These are phyloP conservation scores for Cryptococcus sp. DNA, from an alignment of 1,284 basidiomycete species.

Conservation along the genomic window DNA sequence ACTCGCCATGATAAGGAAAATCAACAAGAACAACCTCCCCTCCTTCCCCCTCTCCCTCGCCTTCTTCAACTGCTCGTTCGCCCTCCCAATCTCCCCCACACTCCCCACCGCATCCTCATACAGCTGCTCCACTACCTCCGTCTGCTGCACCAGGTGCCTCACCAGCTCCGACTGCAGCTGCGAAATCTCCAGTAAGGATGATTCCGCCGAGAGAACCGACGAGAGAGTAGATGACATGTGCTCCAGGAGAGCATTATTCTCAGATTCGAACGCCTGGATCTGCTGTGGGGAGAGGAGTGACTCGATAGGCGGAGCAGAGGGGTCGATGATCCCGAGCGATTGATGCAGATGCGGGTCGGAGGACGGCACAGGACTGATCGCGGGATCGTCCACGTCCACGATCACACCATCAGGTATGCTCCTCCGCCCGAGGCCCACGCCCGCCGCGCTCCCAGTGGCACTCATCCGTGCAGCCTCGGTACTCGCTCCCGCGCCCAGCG, in stretches of 20 bases:
- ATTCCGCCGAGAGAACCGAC: constrained; percentile 54
- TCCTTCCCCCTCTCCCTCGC: constrained; percentile 55
- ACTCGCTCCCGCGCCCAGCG: constrained; percentile 40
- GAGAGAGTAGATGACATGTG: constrained; percentile 54
- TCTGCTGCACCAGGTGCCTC: constrained; percentile 55
- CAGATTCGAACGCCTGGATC: constrained; percentile 56
- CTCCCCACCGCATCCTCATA: constrained; percentile 56
- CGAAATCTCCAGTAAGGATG: constrained; percentile 55
- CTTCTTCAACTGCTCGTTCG: constrained; percentile 56
- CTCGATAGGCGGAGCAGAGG: constrained; percentile 39
- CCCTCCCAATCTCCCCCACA: constrained; percentile 53
- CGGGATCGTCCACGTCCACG: constrained; percentile 13
- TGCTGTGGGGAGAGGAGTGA: constrained; percentile 48
- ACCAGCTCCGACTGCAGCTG: constrained; percentile 57
- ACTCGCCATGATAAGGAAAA: constrained; percentile 56
- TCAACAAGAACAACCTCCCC: constrained; percentile 53
- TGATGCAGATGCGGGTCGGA: constrained; percentile 1
- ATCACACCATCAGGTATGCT: constrained; percentile 15
- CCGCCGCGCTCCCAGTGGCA: background rate
- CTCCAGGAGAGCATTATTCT: constrained; percentile 54
- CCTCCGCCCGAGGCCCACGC: background rate
- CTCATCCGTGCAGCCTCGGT: constrained; percentile 27
- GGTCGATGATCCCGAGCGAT: constrained; percentile 20
- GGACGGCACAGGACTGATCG: background rate
- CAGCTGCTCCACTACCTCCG: constrained; percentile 55